Evolutionary conservation across 75 land plant species (phyloP), one percentile per base, ranked within the genome.

Genomic region (Gnetum montanum): DNA sequence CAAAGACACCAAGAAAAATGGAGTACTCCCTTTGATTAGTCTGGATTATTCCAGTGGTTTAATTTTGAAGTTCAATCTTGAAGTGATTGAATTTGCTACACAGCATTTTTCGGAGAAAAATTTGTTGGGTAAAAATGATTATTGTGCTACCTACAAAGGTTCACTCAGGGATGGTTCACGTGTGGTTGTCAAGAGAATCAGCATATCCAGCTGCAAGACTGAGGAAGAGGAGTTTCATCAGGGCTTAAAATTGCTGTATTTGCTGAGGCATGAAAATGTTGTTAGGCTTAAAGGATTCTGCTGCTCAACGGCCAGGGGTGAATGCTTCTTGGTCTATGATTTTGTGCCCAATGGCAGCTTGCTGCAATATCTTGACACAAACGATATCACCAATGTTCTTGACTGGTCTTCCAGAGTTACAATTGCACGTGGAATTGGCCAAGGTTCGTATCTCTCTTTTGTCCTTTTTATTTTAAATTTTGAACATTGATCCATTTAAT

Each of bases 21-120:
- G 65, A 37, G 60, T 57, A 5, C 74, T 80, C 31, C 77, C 80
- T 1, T 64, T 79, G 8, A 54, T 72, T 28, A 76, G 73, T 49
- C 73, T 80, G 2, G 84, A 79, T 60, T 84, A 84, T 31, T 53
- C 76, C 0, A 67, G 53, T 38, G 88, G 73, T 8, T 70, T 71
- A 60, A 76, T 60, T 46, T 81, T 71, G 27, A 62, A 73, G 59
- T 81, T 78, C 70, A 75, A 82, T 51, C 48, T 88, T 19, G 85
- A 92, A 31, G 97, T 88, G 66, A 69, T 92, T 3, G 97, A 92
- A 57, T 56, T 69, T 2, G 94, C 97, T 6, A 88, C 97, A 6
- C 93, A 88, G 60, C 76, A 78, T 69, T 92, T 92, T 70, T 84
- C 94, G 5, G 88, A 84, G 40, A 68, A 65, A 30, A 83, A 84